Evolutionary conservation across 257 asterid genomes (phyloP).

Genomic region (Catharanthus roseus): DNA sequence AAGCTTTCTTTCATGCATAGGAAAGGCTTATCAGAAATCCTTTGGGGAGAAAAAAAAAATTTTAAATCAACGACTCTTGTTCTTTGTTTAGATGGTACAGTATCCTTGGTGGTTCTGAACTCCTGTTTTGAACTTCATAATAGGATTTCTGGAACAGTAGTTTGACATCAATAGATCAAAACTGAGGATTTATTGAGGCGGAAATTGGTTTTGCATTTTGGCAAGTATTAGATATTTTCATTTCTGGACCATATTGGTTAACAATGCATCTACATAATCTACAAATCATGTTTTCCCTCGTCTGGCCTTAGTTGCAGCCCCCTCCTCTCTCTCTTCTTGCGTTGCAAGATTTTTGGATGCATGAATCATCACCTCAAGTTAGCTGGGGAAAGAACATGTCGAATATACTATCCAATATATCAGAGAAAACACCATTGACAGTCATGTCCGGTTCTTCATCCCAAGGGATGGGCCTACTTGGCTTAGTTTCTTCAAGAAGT

Average conservation of each 20-base stretch:
- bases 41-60: no score
- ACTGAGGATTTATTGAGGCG: not conserved
- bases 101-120: not conserved
- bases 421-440: no score
- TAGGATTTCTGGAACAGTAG: not conserved
- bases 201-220: not conserved
- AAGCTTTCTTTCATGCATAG: not conserved
- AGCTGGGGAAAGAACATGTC: no score
- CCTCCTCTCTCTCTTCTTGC: no score
- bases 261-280: not conserved
- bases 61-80: no score
- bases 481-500: no score
- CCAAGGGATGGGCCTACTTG: no score
- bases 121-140: no score
- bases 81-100: not conserved
- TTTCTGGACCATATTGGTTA: not conserved
- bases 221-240: not conserved
- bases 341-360: no score
- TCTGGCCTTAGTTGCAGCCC: not conserved
- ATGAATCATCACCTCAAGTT: no score
- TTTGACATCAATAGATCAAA: not conserved
- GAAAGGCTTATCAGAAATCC: not conserved
- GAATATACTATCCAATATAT: no score
- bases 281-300: not conserved
- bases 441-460: no score